These are phyloP conservation scores for Wilcoxina mikolae DNA, from an alignment of 495 filamentous ascomycete genomes.

Conservation along the genomic window DNA sequence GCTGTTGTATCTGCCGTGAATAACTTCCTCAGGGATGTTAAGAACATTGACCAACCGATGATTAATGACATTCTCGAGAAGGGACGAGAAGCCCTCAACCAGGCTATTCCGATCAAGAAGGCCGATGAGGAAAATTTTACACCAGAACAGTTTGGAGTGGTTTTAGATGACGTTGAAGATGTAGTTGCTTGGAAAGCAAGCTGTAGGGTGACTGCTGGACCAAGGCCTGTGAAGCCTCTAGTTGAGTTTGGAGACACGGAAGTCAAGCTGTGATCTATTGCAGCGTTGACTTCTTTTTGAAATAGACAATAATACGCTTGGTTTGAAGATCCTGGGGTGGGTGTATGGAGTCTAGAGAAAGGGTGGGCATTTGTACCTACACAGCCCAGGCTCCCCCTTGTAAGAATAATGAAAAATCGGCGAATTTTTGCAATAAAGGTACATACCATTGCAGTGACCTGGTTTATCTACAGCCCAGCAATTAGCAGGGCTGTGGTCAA, in stretches of 20 bases:
- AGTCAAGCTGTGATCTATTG: constrained; percentile 23
- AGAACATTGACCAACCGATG: constrained; percentile 33
- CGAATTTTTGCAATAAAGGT: too few relatives aligned
- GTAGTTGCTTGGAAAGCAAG: constrained; percentile 24
- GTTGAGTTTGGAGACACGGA: constrained; percentile 27
- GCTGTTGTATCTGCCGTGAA: constrained; percentile 30
- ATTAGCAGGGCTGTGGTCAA: too few relatives aligned
- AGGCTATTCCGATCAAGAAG: not conserved
- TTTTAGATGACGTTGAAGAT: constrained; percentile 18
- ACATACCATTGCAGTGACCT: too few relatives aligned
- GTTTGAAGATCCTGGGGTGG: too few relatives aligned
- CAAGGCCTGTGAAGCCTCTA: constrained; percentile 25
- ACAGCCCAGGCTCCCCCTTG: too few relatives aligned
- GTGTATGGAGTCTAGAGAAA: too few relatives aligned
- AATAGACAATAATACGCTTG: too few relatives aligned
- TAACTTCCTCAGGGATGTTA: constrained; percentile 38
- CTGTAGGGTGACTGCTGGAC: constrained; percentile 19
- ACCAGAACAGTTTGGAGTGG: constrained; percentile 1
- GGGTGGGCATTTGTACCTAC: too few relatives aligned
- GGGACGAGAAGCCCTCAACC: constrained; percentile 23
- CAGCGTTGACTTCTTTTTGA: too few relatives aligned
- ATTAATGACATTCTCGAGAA: constrained; percentile 35
- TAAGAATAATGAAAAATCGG: too few relatives aligned
- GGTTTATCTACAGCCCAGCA: too few relatives aligned
- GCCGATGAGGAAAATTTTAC: not conserved